Percentiles rank a stretch among this genome's conserved stretches.
These are phyloP conservation scores for Calonectria pteridis DNA, from an alignment of 2,329 filamentous ascomycete genomes.

Conservation along the genomic window DNA sequence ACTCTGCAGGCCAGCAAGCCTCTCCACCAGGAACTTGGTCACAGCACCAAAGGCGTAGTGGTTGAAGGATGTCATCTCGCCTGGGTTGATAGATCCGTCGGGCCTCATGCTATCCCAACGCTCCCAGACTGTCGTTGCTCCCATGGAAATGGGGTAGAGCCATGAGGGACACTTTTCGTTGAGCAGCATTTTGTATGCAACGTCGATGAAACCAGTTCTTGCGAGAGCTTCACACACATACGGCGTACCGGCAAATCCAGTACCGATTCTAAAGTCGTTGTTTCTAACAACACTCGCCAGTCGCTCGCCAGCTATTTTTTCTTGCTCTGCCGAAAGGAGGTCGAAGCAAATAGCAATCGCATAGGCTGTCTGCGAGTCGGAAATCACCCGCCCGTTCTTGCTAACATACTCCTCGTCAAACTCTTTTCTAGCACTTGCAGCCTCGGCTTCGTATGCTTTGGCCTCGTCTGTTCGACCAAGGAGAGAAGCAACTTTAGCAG, in stretches of 20 bases:
- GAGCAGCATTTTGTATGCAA: conserved; percentile 53
- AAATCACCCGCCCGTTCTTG: conserved; percentile 33
- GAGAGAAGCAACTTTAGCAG: conserved; percentile 49
- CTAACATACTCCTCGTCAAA: conserved; percentile 41
- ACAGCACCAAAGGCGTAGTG: conserved; percentile 57
- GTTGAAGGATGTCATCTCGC: conserved; percentile 57
- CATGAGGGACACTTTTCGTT: conserved; percentile 52
- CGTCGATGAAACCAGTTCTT: conserved; percentile 30
- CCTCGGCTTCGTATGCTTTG: conserved; percentile 27
- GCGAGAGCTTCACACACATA: conserved; percentile 41
- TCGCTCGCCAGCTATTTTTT: conserved; percentile 25
- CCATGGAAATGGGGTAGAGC: conserved; percentile 55
- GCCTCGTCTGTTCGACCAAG: conserved; percentile 44
- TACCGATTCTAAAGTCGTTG: conserved; percentile 38
- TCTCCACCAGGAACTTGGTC: conserved; percentile 51
- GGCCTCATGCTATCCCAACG: conserved; percentile 56
- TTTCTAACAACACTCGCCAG: conserved; percentile 33
- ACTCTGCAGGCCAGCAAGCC: conserved; percentile 38
- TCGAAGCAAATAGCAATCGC: conserved; percentile 40
- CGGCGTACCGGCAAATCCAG: conserved; percentile 55
- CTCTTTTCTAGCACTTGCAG: conserved; percentile 28
- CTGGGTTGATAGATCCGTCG: conserved; percentile 53
- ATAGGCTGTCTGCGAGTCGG: conserved; percentile 41
- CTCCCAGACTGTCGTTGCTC: conserved; percentile 57
- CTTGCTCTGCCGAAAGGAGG: conserved; percentile 22